Base-by-base conservation (phyloP, 371 early-diverging fungal genomes). In the Lichtheimia corymbifera region DNA sequence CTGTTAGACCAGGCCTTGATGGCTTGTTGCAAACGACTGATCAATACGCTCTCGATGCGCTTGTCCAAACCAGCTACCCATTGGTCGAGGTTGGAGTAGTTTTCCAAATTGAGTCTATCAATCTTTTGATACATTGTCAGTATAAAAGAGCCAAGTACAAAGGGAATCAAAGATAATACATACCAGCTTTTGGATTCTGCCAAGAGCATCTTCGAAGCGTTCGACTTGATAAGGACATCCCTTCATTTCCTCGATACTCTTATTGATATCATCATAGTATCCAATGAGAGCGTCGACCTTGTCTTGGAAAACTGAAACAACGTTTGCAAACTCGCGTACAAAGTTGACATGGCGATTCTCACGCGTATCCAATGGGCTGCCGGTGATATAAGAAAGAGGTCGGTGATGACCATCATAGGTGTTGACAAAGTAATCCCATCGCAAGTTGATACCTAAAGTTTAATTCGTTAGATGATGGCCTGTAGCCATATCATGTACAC, bases 371-470 rank as follows among this genome's bases (percentile, higher is more conserved):
- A 85, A 62, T 5, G 75, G 74, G 12, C 71, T 75, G 12, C 84
- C 82, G 9, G 83, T 74, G 35, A 82, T 62, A 49, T 77, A 80
- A 14, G 82, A 72, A 35, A 79, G 58, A 0, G 83, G 73, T 20
- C 79, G 75, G 53, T 77, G 82, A 63, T 82, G 83, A 7, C 83
- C 73, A 50, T 89, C 91, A 54, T 86, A 89, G 5, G 93, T 83
- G 58, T 92, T 92, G 50, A 94, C 93, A 76, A 99, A 97, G 61
- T 93, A 94, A 72, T 97, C 97, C 99, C 99, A 99, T 17, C 93
- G 87, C 45, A 95, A 82, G 24, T 86, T 87, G 66, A 92, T 80
- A 43, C 69, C 69, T 65, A 56, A 47, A n/a, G 11, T 11, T 11
- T 41, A 2, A 35, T 17, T 40, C 28, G 20, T 56, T 24, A 55